These are phyloP conservation scores for Prinsepia uniflora DNA, from an alignment of 306 rosid species.

Conservation along the genomic window DNA sequence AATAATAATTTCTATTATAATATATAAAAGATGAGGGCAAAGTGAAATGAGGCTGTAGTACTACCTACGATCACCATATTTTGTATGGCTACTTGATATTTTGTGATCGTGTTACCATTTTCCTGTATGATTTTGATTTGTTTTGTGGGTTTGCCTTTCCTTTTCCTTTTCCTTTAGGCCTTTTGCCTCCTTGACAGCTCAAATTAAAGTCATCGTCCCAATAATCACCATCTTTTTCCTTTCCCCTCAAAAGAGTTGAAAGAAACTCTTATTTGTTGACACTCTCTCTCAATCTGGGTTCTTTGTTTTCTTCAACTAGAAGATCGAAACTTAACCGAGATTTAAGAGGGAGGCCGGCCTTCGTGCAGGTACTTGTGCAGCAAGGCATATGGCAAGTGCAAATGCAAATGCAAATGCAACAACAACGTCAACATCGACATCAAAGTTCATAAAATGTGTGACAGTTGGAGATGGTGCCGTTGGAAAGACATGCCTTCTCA, in stretches of 20 bases:
- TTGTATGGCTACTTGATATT: too few relatives aligned
- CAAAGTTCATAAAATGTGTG: slow-evolving; percentile 24
- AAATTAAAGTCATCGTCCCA: slow-evolving; percentile 14
- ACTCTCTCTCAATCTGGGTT: background rate
- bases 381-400: slow-evolving; percentile 5
- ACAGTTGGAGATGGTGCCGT: slow-evolving; percentile 26
- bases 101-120: background rate
- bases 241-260: background rate
- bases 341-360: background rate
- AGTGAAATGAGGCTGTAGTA: too few relatives aligned
- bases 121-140: too few relatives aligned
- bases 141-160: slow-evolving; percentile 9
- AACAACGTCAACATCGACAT: slow-evolving; percentile 9
- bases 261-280: background rate
- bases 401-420: background rate
- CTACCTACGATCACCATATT: too few relatives aligned
- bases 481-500: slow-evolving; percentile 28
- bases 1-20: background rate
- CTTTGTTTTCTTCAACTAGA: background rate
- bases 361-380: background rate
- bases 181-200: slow-evolving; percentile 20
- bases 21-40: too few relatives aligned
- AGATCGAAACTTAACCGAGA: background rate
- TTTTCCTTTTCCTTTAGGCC: background rate
- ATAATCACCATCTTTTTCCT: slow-evolving; percentile 6